Evolutionary conservation across 2,329 filamentous ascomycete species (phyloP).

Genomic region (Tolypocladium inflatum): DNA sequence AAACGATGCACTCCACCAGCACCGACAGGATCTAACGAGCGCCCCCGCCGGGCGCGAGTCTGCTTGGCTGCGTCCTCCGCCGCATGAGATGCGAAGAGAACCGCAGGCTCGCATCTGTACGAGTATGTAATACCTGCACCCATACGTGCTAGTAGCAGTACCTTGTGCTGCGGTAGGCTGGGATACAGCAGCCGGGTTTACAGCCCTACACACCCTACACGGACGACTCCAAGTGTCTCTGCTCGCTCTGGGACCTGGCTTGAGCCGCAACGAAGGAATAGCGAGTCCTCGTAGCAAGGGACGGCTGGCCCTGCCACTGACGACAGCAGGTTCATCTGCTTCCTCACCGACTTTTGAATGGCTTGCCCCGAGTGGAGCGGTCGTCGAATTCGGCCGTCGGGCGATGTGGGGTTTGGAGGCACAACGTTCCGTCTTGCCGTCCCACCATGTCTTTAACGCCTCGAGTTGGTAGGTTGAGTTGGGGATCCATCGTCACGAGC

Average conservation of each 20-base stretch:
- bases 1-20: background rate
- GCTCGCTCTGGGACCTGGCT: background rate
- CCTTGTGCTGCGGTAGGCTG: background rate
- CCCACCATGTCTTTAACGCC: background rate
- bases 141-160: background rate
- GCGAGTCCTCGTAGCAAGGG: background rate
- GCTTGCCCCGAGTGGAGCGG: constrained; percentile 13
- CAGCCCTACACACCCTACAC: background rate
- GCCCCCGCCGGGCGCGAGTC: background rate
- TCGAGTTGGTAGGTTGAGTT: background rate
- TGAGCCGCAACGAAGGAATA: background rate
- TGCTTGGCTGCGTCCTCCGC: background rate
- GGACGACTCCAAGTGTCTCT: background rate
- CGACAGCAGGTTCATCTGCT: background rate
- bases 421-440: constrained; percentile 1
- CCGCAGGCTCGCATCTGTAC: no score
- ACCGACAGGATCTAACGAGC: background rate
- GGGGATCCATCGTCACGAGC: background rate
- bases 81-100: background rate
- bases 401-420: constrained; percentile 2
- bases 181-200: background rate
- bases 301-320: background rate
- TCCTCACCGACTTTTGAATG: constrained; percentile 22
- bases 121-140: no score
- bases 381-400: constrained; percentile 6